Evolutionary conservation across 768 basidiomycete species (phyloP), one percentile per base, ranked within the genome.

Genomic region (Suillus subaureus): DNA sequence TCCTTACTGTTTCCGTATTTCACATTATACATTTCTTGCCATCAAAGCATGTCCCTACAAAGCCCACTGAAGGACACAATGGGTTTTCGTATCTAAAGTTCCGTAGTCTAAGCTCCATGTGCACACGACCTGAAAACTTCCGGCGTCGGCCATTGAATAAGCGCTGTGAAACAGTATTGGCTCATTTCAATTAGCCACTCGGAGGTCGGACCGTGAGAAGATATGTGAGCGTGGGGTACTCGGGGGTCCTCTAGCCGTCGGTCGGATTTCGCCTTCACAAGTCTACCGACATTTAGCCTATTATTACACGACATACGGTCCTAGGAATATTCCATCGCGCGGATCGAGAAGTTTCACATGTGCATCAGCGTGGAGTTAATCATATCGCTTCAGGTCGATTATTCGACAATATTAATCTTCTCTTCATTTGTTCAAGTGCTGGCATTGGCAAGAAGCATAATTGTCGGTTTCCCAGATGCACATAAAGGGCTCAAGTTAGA

Each of bases 301-400:
- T 52, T n/a, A 49, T 49, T 26, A 51, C 49, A 15, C 26, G 3
- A 15, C 49, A 33, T 45, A 37, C 61, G 28, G 61, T 28, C 26
- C 16, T 47, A 42, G 15, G 23, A 42, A 28, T 61, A 2, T 61
- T 57, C 31, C 37, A 62, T 55, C 54, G 52, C 28, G 51, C 45
- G n/a, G 61, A 62, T 37, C 9, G 33, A 56, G 31, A 56, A 57
- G 6, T 21, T 55, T 56, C 61, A 45, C 61, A 62, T 55, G 61
- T 18, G 16, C 9, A 23, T 16, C 26, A n/a, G 61, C 33, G 51
- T 56, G 62, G 55, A 39, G 62, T 63, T 63, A 63, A 56, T 62
- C 39, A 52, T 60, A 8, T 31, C 11, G 21, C 21, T 13, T 33
- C 54, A 33, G 11, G 11, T 33, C 6, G 37, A 21, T 37, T 62